Percentiles rank a stretch among this genome's conserved stretches.
Evolutionary conservation across 495 filamentous ascomycete species (phyloP).

Genomic region (Podospora conica): DNA sequence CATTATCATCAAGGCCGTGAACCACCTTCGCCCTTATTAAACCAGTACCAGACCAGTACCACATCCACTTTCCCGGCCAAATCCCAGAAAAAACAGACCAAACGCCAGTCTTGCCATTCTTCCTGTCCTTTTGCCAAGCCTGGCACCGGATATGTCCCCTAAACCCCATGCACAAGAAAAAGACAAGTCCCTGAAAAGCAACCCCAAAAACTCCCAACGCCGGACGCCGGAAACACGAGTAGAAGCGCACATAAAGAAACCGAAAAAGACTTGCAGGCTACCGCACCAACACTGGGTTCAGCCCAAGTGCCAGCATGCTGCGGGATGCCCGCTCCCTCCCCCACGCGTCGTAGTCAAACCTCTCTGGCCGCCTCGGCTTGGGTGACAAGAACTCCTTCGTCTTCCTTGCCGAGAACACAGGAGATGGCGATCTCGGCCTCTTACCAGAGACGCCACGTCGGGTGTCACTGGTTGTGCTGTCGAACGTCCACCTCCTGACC

Average conservation of each 20-base stretch:
- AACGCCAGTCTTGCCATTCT: slow-evolving; percentile 2
- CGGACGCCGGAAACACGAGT: not conserved
- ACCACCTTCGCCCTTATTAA: not conserved
- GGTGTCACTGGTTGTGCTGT: not conserved
- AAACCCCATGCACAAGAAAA: not conserved
- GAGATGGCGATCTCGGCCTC: not conserved
- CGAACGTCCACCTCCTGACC: not conserved
- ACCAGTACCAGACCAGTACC: slow-evolving; percentile 7
- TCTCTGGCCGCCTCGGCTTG: slow-evolving; percentile 12
- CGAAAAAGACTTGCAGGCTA: not conserved
- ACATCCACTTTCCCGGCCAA: not conserved
- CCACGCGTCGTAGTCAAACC: slow-evolving; percentile 24
- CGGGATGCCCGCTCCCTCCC: slow-evolving; percentile 11
- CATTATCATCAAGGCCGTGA: no score
- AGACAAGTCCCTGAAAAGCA: not conserved
- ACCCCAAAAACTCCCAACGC: slow-evolving; percentile 8
- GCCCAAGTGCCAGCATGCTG: slow-evolving; percentile 12
- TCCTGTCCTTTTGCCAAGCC: not conserved
- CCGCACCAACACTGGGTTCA: not conserved
- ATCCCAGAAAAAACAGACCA: not conserved
- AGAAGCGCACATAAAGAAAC: not conserved
- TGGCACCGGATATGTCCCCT: not conserved
- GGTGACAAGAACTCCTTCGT: slow-evolving; percentile 22
- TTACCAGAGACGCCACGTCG: not conserved
- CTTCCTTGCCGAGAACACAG: slow-evolving; percentile 16